Evolutionary conservation across 2,329 filamentous ascomycete genomes (phyloP).

Genomic region (Stachybotrys echinatus): DNA sequence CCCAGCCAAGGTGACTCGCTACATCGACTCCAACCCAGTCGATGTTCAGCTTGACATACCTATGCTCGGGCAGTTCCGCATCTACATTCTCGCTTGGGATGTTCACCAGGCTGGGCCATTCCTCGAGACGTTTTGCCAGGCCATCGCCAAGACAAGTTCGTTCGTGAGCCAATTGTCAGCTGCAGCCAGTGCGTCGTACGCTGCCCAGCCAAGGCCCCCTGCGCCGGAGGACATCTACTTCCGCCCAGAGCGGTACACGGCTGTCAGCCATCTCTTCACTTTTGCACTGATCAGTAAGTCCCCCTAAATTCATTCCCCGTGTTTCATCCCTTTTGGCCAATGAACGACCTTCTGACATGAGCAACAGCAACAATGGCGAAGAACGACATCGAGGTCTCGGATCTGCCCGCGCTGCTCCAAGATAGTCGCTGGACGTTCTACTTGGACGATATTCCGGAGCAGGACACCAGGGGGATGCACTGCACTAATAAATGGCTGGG

Average conservation of each 20-base stretch:
- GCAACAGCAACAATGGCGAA: slow-evolving; percentile 52
- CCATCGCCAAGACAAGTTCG: slow-evolving; percentile 44
- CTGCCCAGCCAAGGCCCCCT: slow-evolving; percentile 48
- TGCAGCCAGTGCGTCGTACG: slow-evolving; percentile 57
- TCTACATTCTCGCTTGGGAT: slow-evolving; percentile 66
- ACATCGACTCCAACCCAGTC: slow-evolving; percentile 72
- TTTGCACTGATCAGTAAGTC: slow-evolving; percentile 61
- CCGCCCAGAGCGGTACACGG: slow-evolving; percentile 63
- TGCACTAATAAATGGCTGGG: slow-evolving; percentile 69
- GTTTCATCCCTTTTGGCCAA: neutral
- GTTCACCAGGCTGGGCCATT: slow-evolving; percentile 51
- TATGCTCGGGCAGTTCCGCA: slow-evolving; percentile 69
- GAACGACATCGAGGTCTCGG: slow-evolving; percentile 57
- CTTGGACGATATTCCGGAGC: slow-evolving; percentile 58
- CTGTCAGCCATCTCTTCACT: slow-evolving; percentile 64
- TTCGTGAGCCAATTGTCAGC: slow-evolving; percentile 56
- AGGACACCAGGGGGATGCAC: slow-evolving; percentile 42
- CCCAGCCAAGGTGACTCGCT: slow-evolving; percentile 67
- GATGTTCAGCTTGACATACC: slow-evolving; percentile 75
- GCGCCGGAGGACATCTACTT: slow-evolving; percentile 61
- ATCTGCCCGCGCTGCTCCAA: slow-evolving; percentile 57
- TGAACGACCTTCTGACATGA: neutral
- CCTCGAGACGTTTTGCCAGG: slow-evolving; percentile 52
- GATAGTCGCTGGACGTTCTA: slow-evolving; percentile 69
- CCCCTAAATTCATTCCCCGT: neutral